Evolutionary conservation across 768 basidiomycete species (phyloP), one percentile per base, ranked within the genome.

Genomic region (Symmetrospora coprosmae): DNA sequence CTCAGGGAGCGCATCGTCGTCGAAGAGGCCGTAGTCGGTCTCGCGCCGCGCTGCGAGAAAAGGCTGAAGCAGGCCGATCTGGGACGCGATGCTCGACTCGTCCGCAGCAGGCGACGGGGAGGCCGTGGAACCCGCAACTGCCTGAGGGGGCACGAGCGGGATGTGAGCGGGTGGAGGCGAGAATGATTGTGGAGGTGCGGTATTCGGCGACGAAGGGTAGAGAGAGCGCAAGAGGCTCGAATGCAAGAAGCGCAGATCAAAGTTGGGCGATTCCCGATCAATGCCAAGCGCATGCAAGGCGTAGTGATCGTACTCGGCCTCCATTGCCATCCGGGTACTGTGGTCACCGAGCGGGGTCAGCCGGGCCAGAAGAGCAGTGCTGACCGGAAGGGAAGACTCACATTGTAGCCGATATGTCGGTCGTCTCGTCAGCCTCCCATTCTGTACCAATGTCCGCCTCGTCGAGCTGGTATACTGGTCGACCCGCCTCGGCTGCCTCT

Each of bases 61-160:
- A 16, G 62, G 62, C 19, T 52, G 62, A 16, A 63, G 55, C 6
- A 63, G 43, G 33, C 62, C 62, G n/a, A 63, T 34, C 21, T 51
- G 50, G n/a, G 50, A 33, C 16, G 13, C 31, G 13, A 51, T 33
- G n/a, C n/a, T n/a, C n/a, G n/a, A n/a, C n/a, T n/a, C n/a, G n/a
- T n/a, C n/a, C n/a, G n/a, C n/a, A n/a, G n/a, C n/a, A n/a, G n/a
- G n/a, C n/a, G n/a, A n/a, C n/a, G n/a, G n/a, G n/a, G n/a, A n/a
- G n/a, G n/a, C n/a, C 25, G 23, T 46, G 3, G 55, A 43, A 9
- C 28, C 7, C 41, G 43, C 30, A 38, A 13, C 55, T 46, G 43
- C 39, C 4, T 25, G 7, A 3, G 46, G 41, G 6, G 55, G 55
- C 4, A 31, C 28, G 23, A 50, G 13, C 3, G 49, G 31, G 4